Evolutionary conservation across 129 eudicot genomes (phyloP).

Genomic region (Kitagawia praeruptora): DNA sequence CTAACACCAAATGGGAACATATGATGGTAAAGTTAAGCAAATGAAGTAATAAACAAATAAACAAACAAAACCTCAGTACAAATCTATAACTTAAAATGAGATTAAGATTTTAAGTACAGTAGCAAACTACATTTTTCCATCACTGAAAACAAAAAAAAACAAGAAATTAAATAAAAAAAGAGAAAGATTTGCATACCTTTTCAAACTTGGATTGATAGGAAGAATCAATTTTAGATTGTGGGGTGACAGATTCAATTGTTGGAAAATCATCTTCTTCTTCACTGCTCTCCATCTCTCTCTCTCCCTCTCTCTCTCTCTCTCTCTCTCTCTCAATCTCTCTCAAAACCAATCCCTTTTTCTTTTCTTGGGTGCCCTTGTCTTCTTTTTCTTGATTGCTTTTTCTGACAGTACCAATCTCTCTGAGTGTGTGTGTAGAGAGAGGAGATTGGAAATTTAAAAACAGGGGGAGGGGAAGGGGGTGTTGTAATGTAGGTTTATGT

Average conservation of each 20-base stretch:
- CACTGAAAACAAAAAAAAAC: neutral
- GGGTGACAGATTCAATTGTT: constrained; percentile 79
- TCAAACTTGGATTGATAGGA: constrained; percentile 79
- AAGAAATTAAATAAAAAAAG: no score
- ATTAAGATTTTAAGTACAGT: neutral
- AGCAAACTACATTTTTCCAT: neutral
- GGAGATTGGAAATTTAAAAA: neutral
- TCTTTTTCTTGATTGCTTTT: neutral
- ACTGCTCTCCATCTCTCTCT: constrained; percentile 68
- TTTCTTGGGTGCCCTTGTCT: neutral
- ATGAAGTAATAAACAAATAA: neutral
- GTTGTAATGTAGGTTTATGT: neutral
- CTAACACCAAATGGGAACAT: neutral
- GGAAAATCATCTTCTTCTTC: constrained; percentile 92
- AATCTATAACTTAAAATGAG: neutral
- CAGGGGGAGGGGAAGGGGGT: neutral
- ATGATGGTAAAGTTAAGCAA: neutral
- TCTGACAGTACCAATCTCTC: neutral
- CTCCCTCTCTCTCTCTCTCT: constrained; percentile 6
- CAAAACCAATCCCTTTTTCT: no score
- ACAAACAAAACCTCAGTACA: neutral
- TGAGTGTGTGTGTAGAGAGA: neutral
- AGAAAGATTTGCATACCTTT: constrained; percentile 38
- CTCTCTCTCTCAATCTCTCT: constrained; percentile 12
- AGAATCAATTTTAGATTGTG: constrained; percentile 92